These are phyloP conservation scores for Elaeis guineensis DNA, from an alignment of 176 grass and related monocot species.

Conservation along the genomic window DNA sequence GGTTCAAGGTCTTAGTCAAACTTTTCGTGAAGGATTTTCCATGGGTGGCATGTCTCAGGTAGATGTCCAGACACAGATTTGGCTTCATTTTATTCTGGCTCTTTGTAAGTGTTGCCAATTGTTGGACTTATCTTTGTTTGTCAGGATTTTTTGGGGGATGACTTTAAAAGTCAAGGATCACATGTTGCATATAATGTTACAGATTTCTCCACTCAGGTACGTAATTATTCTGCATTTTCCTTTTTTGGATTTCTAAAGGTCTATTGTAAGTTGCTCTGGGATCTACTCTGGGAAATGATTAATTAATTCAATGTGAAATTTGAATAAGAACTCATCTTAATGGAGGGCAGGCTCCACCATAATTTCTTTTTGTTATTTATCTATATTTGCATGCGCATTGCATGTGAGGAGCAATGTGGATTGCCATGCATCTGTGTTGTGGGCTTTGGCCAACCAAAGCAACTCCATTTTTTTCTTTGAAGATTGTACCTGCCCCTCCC, in stretches of 20 bases:
- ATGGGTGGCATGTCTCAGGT: conserved; percentile 99
- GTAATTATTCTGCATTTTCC: not conserved
- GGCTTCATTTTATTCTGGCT: conserved; percentile 1
- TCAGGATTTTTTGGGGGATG: conserved; percentile 93
- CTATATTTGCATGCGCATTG: too few relatives aligned
- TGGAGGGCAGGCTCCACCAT: too few relatives aligned
- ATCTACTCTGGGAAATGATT: not conserved
- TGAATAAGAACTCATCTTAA: too few relatives aligned
- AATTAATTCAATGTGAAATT: too few relatives aligned
- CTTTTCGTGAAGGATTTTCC: conserved; percentile 88
- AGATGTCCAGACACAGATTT: conserved; percentile 4
- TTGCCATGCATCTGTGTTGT: too few relatives aligned
- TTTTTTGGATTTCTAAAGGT: not conserved
- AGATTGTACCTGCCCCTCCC: too few relatives aligned
- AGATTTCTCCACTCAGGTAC: conserved; percentile 93
- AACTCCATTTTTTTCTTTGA: too few relatives aligned
- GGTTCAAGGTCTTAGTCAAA: conserved; percentile 94
- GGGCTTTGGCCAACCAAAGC: too few relatives aligned
- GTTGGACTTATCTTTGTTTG: conserved; percentile 11
- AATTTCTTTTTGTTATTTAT: too few relatives aligned
- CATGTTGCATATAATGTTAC: conserved; percentile 92
- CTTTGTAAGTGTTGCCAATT: not conserved
- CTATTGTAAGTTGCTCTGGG: not conserved
- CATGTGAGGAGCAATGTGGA: too few relatives aligned
- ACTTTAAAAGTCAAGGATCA: conserved; percentile 98